Percentiles rank a stretch among this genome's conserved stretches.
These are phyloP conservation scores for Carnegiea gigantea DNA, from an alignment of 179 eudicot species.

Conservation along the genomic window DNA sequence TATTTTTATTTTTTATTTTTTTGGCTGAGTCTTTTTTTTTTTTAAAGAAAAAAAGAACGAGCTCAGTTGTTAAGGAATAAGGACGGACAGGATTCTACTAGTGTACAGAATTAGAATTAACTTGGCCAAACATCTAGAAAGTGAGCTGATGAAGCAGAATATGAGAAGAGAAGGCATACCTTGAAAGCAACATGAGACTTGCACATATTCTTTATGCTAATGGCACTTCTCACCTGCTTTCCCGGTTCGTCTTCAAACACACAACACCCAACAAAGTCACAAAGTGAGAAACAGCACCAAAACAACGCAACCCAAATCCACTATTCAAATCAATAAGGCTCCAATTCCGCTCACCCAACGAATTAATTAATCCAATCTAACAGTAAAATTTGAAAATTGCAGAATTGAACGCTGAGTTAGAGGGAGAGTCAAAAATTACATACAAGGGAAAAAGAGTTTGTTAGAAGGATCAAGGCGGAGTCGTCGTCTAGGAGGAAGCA, in stretches of 20 bases:
- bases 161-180: slow-evolving; percentile 35
- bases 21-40: too few relatives aligned
- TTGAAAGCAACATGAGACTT: slow-evolving; percentile 74
- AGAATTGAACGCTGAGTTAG: too few relatives aligned
- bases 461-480: slow-evolving; percentile 67
- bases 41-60: too few relatives aligned
- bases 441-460: slow-evolving; percentile 70
- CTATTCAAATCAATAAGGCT: background rate
- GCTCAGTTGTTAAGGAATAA: too few relatives aligned
- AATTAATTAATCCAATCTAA: background rate
- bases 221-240: slow-evolving; percentile 86
- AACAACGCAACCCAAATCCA: background rate
- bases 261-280: background rate
- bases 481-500: slow-evolving; percentile 59
- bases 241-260: slow-evolving; percentile 71
- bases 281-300: background rate
- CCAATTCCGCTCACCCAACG: background rate
- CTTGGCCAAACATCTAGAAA: background rate
- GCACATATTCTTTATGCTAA: slow-evolving; percentile 67
- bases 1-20: too few relatives aligned
- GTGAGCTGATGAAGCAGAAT: background rate
- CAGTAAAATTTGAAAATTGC: background rate
- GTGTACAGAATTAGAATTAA: background rate
- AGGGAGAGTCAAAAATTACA: background rate
- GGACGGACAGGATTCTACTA: too few relatives aligned